Conservation (phyloP, 2,329 filamentous ascomycete species). For the Diplodia intermedia region DNA sequence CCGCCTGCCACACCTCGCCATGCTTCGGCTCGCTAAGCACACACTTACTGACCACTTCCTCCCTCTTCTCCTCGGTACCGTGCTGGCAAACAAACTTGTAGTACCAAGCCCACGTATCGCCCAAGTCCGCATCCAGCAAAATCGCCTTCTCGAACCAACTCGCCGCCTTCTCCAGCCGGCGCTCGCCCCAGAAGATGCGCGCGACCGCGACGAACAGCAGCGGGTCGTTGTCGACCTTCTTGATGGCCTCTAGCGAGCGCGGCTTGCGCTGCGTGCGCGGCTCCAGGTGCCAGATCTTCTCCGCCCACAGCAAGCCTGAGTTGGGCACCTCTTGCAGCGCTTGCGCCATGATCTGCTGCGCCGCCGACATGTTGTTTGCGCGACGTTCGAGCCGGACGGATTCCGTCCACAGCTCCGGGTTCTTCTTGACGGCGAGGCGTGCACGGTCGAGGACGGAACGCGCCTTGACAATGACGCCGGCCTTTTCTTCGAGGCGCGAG, state of each 20-base stretch:
- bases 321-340: slow-evolving; percentile 90
- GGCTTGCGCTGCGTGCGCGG: slow-evolving; percentile 90
- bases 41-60: slow-evolving; percentile 82
- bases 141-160: slow-evolving; percentile 98
- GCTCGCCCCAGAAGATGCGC: slow-evolving; percentile 94
- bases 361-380: slow-evolving; percentile 81
- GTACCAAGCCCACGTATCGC: slow-evolving; percentile 98
- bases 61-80: slow-evolving; percentile 90
- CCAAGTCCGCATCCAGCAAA: slow-evolving; percentile 81
- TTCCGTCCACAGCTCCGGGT: slow-evolving; percentile 85
- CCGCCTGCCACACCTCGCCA: slow-evolving; percentile 87
- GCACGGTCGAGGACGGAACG: slow-evolving; percentile 92
- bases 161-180: slow-evolving; percentile 89
- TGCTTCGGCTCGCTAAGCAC: slow-evolving; percentile 85
- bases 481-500: slow-evolving; percentile 83
- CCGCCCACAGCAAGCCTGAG: slow-evolving; percentile 87
- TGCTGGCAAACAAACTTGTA: slow-evolving; percentile 92
- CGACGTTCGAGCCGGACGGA: slow-evolving; percentile 92
- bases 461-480: slow-evolving; percentile 86
- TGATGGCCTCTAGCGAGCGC: slow-evolving; percentile 89
- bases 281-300: slow-evolving; percentile 95
- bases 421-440: slow-evolving; percentile 84
- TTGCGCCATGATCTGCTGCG: slow-evolving; percentile 90
- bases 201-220: slow-evolving; percentile 89
- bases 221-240: slow-evolving; percentile 93